A percentile compares a stretch with the other conserved stretches of the same genome.
Evolutionary conservation across 2,329 filamentous ascomycete genomes (phyloP).

Genomic region (Drechslera avenae): DNA sequence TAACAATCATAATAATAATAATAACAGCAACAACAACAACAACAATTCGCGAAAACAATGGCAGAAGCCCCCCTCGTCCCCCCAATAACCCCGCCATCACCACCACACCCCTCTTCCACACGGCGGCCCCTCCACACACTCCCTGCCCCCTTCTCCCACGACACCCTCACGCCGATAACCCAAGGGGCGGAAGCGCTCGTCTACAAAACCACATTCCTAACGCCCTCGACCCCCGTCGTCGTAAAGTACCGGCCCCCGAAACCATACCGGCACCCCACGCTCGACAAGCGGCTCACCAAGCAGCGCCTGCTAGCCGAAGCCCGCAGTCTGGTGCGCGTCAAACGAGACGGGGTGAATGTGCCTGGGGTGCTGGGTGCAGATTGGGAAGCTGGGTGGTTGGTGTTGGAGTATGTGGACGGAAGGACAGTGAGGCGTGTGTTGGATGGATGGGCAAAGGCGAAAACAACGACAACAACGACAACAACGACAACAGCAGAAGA

Average conservation of each 20-base stretch:
- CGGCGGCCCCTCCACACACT: conserved; percentile 35
- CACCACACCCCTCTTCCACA: conserved; percentile 15
- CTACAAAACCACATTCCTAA: conserved; percentile 83
- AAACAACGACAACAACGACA: conserved; percentile 15
- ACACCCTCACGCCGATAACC: conserved; percentile 73
- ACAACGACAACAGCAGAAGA: conserved; percentile 2
- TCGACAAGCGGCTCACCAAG: conserved; percentile 85
- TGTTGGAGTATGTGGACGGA: conserved; percentile 59
- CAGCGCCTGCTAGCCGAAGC: conserved; percentile 89
- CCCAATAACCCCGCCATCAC: conserved; percentile 25
- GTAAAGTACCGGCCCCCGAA: conserved; percentile 93
- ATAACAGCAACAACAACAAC: background rate
- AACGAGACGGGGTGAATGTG: conserved; percentile 78
- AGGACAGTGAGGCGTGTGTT: conserved; percentile 71
- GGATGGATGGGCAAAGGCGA: conserved; percentile 66
- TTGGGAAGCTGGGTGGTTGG: conserved; percentile 66
- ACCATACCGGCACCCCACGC: conserved; percentile 85
- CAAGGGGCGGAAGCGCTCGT: conserved; percentile 96
- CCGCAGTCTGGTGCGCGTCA: conserved; percentile 78
- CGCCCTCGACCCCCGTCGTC: conserved; percentile 69
- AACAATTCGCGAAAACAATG: conserved; percentile 17
- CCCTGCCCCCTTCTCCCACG: conserved; percentile 51
- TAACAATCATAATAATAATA: no score
- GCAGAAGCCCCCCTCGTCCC: conserved; percentile 27
- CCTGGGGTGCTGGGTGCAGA: conserved; percentile 77